These are phyloP conservation scores for Colletotrichum abscissum DNA, from an alignment of 2,329 filamentous ascomycete genomes.

Conservation along the genomic window DNA sequence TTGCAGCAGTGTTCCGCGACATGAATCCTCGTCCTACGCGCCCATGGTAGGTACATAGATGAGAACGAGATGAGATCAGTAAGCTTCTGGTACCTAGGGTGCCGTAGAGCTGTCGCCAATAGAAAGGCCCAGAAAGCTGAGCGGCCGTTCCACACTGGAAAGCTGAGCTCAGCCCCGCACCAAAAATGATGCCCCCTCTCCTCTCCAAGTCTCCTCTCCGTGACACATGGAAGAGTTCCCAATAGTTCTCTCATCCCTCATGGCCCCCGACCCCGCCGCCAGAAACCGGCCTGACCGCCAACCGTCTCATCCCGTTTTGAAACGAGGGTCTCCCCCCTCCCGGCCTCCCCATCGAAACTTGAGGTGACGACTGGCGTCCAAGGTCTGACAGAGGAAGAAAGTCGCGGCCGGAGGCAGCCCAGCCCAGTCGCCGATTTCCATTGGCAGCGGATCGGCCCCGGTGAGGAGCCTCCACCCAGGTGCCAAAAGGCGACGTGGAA, in stretches of 20 bases:
- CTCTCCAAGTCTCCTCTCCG: background rate
- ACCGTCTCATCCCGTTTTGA: conserved; percentile 34
- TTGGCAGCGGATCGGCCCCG: conserved; percentile 30
- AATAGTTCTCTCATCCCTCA: too few relatives aligned
- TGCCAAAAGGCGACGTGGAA: background rate
- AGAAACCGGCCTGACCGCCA: conserved; percentile 26
- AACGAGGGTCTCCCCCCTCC: conserved; percentile 7
- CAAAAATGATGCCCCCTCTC: background rate
- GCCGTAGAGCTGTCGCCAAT: background rate
- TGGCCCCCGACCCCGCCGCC: background rate
- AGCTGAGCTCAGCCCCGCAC: conserved; percentile 7
- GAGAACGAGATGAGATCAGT: background rate
- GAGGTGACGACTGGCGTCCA: background rate
- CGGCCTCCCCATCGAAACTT: conserved; percentile 15
- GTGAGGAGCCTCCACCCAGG: conserved; percentile 2
- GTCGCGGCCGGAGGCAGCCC: conserved; percentile 14
- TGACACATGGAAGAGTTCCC: background rate
- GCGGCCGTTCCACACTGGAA: background rate
- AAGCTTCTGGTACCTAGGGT: background rate
- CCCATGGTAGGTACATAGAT: background rate
- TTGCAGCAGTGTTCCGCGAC: background rate
- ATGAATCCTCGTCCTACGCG: background rate
- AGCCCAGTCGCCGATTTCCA: background rate
- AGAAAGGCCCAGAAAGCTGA: background rate
- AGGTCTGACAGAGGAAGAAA: background rate